Base-by-base conservation (phyloP, 2,329 filamentous ascomycete species). In the Hypoxylon sp. region DNA sequence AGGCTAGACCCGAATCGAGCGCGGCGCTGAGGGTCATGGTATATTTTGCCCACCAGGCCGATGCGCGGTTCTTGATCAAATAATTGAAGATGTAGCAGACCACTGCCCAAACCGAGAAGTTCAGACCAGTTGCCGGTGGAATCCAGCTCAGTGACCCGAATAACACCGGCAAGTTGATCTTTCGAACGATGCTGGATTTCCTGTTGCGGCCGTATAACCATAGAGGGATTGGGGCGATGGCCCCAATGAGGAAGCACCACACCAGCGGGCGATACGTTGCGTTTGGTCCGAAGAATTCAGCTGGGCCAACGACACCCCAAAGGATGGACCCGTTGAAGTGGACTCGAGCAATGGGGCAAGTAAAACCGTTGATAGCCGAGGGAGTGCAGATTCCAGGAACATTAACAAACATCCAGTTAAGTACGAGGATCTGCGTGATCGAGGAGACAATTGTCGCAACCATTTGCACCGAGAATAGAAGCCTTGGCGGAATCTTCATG, bases 251-350 rank as follows among this genome's bases (percentile, higher is more conserved):
- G 80, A 97, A 97, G 62, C 91, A 93, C 91, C 92, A 97, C 2
- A 97, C 87, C 1, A 97, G 85, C 8, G 88, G 85, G 17, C 91
- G 87, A 78, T 97, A 97, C 5, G 92, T 89, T 14, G 92, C 92
- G 33, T 85, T 86, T 0, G 87, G 86, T 0, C 93, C 93, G 74
- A 97, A 97, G 83, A 97, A 96, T 73, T 94, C 90, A 60, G 85
- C 81, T 0, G 94, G 94, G 0, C 94, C 94, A 11, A 97, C 92
- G 5, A 97, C 92, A 50, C 94, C 94, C 94, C 94, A 97, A 3
- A 97, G 87, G 62, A 97, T 94, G 61, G 90, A 93, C 57, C 93
- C 93, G 79, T 96, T 96, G 84, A 97, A 97, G 80, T 97, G 93
- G 0, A 97, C 94, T 13, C 92, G 88, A 0, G 93, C 94, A 62